phyloP scores from a whole-genome alignment of 805 yeast species.

The Pichia pseudocactophila region DNA sequence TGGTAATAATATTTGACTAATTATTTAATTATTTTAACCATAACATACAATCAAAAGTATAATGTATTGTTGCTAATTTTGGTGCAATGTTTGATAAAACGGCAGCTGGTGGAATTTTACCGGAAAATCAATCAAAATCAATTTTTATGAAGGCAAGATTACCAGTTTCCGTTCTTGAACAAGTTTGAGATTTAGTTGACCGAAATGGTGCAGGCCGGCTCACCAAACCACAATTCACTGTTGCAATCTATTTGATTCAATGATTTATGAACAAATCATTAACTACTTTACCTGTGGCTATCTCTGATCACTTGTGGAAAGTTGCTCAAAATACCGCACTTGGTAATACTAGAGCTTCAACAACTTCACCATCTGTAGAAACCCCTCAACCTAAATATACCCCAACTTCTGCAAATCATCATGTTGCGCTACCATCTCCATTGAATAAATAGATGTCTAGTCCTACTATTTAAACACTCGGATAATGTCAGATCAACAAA shows the following conservation, averaged over 20 bases:
- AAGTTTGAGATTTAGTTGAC: slow-evolving; percentile 86
- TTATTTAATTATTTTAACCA: too few relatives aligned
- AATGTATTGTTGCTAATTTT: too few relatives aligned
- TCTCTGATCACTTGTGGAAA: slow-evolving; percentile 29
- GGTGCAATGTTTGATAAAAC: slow-evolving; percentile 68
- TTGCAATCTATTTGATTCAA: slow-evolving; percentile 94
- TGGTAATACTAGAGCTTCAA: background rate
- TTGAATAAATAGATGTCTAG: slow-evolving; percentile 10
- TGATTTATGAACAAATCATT: slow-evolving; percentile 57
- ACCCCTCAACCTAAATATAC: slow-evolving; percentile 4
- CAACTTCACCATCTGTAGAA: background rate
- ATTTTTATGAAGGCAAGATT: slow-evolving; percentile 85
- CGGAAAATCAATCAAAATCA: slow-evolving; percentile 74
- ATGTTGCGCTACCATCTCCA: slow-evolving; percentile 9
- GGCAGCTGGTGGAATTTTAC: slow-evolving; percentile 44
- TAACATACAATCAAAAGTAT: too few relatives aligned
- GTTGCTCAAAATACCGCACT: slow-evolving; percentile 16
- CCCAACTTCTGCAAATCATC: slow-evolving; percentile 8
- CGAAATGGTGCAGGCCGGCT: slow-evolving; percentile 64
- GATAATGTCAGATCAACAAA: slow-evolving; percentile 60
- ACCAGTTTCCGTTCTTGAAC: slow-evolving; percentile 68
- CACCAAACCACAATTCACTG: slow-evolving; percentile 64
- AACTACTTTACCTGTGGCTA: slow-evolving; percentile 31
- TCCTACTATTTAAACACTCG: slow-evolving; percentile 33
- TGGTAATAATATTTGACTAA: too few relatives aligned